A percentile compares a stretch with the other conserved stretches of the same genome.
These are phyloP conservation scores for Acacia concinna DNA, from an alignment of 331 rosid species.

Conservation along the genomic window DNA sequence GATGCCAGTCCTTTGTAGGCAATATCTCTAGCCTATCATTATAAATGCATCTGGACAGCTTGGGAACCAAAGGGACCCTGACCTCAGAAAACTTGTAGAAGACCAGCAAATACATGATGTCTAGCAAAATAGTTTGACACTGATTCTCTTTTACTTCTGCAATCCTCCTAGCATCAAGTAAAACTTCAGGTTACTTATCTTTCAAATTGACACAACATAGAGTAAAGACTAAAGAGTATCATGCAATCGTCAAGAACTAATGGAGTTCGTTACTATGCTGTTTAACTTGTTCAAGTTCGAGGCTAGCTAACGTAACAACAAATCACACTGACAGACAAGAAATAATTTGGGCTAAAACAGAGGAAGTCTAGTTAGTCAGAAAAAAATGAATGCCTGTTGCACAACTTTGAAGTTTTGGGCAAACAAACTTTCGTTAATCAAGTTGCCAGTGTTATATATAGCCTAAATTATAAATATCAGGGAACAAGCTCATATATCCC, in stretches of 20 bases:
- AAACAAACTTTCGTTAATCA: not conserved
- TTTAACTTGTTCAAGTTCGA: conserved; percentile 1
- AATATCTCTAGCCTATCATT: conserved; percentile 71
- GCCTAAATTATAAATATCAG: too few species aligned
- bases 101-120: conserved; percentile 69
- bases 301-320: not conserved
- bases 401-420: not conserved
- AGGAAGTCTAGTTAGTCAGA: not conserved
- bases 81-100: conserved; percentile 64
- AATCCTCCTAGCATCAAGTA: conserved; percentile 70
- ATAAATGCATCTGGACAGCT: conserved; percentile 65
- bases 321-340: not conserved
- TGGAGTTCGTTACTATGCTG: not conserved
- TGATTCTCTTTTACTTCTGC: conserved; percentile 71
- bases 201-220: conserved; percentile 17
- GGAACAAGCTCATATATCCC: not conserved
- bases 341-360: not conserved
- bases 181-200: conserved; percentile 28
- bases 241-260: conserved; percentile 13
- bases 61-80: conserved; percentile 77
- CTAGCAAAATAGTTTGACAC: conserved; percentile 56
- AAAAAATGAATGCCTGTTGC: not conserved
- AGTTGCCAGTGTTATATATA: not conserved
- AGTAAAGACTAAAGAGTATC: conserved; percentile 10
- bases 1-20: conserved; percentile 79